Conservation (phyloP, 2,329 filamentous ascomycete genomes). For the Ampelomyces quisqualis region DNA sequence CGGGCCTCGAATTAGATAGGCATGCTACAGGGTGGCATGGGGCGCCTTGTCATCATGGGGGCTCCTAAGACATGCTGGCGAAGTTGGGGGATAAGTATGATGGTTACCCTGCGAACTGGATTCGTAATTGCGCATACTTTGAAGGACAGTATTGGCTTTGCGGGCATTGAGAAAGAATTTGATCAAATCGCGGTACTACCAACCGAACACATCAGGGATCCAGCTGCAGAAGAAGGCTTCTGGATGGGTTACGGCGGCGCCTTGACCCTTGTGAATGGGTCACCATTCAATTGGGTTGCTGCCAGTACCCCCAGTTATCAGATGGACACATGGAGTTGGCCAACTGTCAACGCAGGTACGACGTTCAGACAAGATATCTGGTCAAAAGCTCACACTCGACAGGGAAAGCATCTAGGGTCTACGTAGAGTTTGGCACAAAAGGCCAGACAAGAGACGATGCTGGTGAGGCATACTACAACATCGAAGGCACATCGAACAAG, state of each 20-base stretch:
- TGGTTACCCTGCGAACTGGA: conserved; percentile 1
- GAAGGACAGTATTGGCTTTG: conserved; percentile 3
- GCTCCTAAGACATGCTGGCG: not conserved
- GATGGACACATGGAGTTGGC: conserved; percentile 44
- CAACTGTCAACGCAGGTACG: conserved; percentile 32
- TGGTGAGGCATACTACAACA: conserved; percentile 40
- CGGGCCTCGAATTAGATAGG: conserved; percentile 4
- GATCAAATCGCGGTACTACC: conserved; percentile 5
- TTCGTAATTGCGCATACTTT: not conserved
- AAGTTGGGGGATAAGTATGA: conserved; percentile 11
- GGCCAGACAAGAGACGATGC: conserved; percentile 36
- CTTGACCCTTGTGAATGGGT: conserved; percentile 45
- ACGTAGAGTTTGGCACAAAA: conserved; percentile 35
- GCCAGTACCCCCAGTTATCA: conserved; percentile 38
- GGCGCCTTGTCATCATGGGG: conserved; percentile 6
- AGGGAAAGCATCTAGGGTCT: conserved; percentile 34
- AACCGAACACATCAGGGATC: not conserved
- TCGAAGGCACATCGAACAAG: conserved; percentile 30
- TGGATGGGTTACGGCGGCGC: conserved; percentile 38
- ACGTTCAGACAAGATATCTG: not conserved
- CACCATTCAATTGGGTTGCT: conserved; percentile 43
- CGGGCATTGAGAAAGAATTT: not conserved
- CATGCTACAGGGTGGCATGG: conserved; percentile 4
- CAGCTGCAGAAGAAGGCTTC: conserved; percentile 4
- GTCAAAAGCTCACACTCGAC: not conserved